Conservation (phyloP, 257 asterid species). For the Solanum pimpinellifolium region DNA sequence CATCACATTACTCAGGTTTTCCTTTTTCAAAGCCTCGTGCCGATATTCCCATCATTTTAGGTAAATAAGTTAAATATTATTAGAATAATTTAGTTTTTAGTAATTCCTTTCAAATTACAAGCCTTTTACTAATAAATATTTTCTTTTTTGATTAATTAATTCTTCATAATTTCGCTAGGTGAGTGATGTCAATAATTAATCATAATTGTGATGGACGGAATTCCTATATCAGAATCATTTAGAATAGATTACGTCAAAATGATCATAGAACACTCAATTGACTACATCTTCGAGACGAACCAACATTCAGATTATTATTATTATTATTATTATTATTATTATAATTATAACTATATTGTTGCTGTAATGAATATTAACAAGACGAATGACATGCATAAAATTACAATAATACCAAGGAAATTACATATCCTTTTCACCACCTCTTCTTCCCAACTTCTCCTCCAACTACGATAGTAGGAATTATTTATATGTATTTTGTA, state of each 20-base stretch:
- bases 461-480: background rate
- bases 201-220: background rate
- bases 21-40: too few species aligned
- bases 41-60: constrained; percentile 41
- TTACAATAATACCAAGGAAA: too few species aligned
- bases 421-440: too few species aligned
- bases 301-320: background rate
- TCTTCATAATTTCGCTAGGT: background rate
- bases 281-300: background rate
- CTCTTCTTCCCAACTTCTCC: background rate
- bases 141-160: background rate
- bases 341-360: background rate
- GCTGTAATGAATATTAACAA: background rate
- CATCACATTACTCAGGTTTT: background rate
- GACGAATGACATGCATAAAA: too few species aligned
- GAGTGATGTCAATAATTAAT: background rate
- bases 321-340: too few species aligned
- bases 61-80: background rate
- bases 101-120: background rate
- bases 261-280: background rate
- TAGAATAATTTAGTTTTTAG: background rate
- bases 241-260: background rate
- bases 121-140: background rate
- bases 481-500: background rate
- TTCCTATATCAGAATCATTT: background rate